Evolutionary conservation across 2,329 filamentous ascomycete genomes (phyloP), one percentile per base, ranked within the genome.

Genomic region (Didymella glomerata): DNA sequence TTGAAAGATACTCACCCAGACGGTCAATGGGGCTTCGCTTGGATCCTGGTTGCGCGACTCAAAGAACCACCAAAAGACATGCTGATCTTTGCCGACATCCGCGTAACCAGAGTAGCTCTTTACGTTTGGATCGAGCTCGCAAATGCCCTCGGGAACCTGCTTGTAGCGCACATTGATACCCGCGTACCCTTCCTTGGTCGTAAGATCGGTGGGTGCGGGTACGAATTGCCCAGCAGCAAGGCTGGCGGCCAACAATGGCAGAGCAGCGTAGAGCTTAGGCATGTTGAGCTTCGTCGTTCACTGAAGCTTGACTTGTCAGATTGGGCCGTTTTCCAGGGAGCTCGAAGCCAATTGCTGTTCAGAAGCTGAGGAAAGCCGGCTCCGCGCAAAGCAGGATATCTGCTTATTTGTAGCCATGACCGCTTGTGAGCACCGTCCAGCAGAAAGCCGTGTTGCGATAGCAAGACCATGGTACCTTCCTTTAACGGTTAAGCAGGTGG

Each of bases 51-150:
- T 82, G 30, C 84, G 78, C 13, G 83, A 78, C 67, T 86, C 84
- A 61, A 86, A 86, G 71, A 86, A 82, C 80, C 80, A 78, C 79
- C 81, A 87, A 71, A 86, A 84, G 45, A 84, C 81, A 66, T 85
- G 83, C 57, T 84, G 77, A 40, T 84, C 74, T 3, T 81, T 76
- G 4, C 73, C 79, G 9, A 85, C 78, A 65, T 85, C 84, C 13
- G 84, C 80, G 64, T 86, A 86, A 22, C 84, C 83, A 1, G 82
- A 81, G 65, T 82, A 86, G 27, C 81, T 84, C 63, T 85, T 85
- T 20, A 86, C 83, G 27, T 81, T 79, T 1, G 83, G 83, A 18
- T 84, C 83, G 3, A 83, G 79, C 73, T 87, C 84, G 63, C 84
- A 86, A 55, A 85, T 85, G 3, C 84, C 84, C 1, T 67, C 49